Evolutionary conservation across 192 early-diverging fungal genomes (phyloP).

Genomic region (Diversispora eburnea): DNA sequence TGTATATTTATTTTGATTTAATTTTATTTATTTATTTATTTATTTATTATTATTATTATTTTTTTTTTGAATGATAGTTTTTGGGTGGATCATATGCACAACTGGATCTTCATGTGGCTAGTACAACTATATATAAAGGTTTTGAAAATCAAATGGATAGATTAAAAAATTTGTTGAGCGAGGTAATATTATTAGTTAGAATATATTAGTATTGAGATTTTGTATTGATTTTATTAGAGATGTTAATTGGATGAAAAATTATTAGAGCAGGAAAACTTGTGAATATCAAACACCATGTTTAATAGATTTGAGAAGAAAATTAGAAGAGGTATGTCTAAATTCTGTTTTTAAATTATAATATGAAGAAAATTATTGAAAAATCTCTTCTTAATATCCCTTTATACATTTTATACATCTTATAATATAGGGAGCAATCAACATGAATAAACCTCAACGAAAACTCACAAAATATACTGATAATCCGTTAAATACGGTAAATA

Average conservation of each 20-base stretch:
- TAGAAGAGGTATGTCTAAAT: slow-evolving; percentile 35
- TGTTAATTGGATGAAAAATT: no score
- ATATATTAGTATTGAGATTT: neutral
- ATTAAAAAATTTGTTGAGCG: slow-evolving; percentile 37
- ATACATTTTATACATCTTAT: neutral
- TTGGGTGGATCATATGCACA: slow-evolving; percentile 42
- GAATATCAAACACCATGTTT: slow-evolving; percentile 32
- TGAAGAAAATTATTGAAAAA: neutral
- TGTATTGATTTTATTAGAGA: neutral
- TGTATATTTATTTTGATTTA: neutral
- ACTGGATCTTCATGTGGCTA: slow-evolving; percentile 39
- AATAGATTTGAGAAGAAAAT: slow-evolving; percentile 25
- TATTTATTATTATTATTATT: slow-evolving; percentile 1
- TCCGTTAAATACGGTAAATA: neutral
- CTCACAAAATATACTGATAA: neutral
- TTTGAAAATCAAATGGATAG: slow-evolving; percentile 38
- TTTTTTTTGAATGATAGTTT: slow-evolving; percentile 38
- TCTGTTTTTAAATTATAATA: no score
- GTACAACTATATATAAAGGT: slow-evolving; percentile 31
- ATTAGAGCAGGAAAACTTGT: slow-evolving; percentile 35
- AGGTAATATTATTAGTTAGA: slow-evolving; percentile 31
- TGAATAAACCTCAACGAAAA: slow-evolving; percentile 6
- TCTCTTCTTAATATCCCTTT: neutral
- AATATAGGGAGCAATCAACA: slow-evolving; percentile 14
- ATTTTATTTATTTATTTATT: neutral